phyloP scores from a whole-genome alignment of 2,329 filamentous ascomycete species.

The Phaeosphaeriaceae sp. region DNA sequence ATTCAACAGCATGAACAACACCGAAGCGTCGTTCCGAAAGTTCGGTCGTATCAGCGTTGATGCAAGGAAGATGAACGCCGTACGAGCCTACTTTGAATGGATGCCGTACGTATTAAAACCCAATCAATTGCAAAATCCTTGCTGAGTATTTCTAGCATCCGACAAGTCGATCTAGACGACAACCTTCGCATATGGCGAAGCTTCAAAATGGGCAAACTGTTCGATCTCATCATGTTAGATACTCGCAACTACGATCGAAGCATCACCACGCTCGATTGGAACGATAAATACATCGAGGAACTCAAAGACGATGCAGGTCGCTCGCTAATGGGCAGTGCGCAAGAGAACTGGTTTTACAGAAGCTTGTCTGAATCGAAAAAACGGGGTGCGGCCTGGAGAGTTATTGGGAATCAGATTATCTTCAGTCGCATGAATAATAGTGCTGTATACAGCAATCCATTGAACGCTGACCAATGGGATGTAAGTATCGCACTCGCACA shows the following conservation, averaged over 20 bases:
- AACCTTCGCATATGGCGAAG: slow-evolving; percentile 51
- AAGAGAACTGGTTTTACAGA: slow-evolving; percentile 68
- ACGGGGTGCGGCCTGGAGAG: slow-evolving; percentile 69
- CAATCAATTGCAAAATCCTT: slow-evolving; percentile 42
- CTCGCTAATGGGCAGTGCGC: slow-evolving; percentile 70
- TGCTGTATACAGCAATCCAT: slow-evolving; percentile 18
- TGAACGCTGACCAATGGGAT: slow-evolving; percentile 65
- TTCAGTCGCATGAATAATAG: slow-evolving; percentile 38
- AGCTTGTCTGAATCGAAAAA: slow-evolving; percentile 61
- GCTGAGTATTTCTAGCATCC: slow-evolving; percentile 35
- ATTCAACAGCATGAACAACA: slow-evolving; percentile 51
- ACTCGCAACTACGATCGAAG: slow-evolving; percentile 50
- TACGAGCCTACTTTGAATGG: slow-evolving; percentile 55
- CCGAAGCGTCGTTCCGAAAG: slow-evolving; percentile 50
- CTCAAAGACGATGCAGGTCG: slow-evolving; percentile 70
- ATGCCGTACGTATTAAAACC: slow-evolving; percentile 52
- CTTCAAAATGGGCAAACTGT: slow-evolving; percentile 49
- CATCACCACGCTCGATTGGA: slow-evolving; percentile 50
- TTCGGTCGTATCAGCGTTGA: slow-evolving; percentile 51
- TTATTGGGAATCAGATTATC: slow-evolving; percentile 71
- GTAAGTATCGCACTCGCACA: slow-evolving; percentile 36
- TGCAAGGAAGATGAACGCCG: slow-evolving; percentile 55
- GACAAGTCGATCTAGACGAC: slow-evolving; percentile 54
- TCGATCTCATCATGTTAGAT: slow-evolving; percentile 53
- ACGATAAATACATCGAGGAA: slow-evolving; percentile 63